Conservation (phyloP, 805 yeast species). For the Metschnikowia lochheadii region DNA sequence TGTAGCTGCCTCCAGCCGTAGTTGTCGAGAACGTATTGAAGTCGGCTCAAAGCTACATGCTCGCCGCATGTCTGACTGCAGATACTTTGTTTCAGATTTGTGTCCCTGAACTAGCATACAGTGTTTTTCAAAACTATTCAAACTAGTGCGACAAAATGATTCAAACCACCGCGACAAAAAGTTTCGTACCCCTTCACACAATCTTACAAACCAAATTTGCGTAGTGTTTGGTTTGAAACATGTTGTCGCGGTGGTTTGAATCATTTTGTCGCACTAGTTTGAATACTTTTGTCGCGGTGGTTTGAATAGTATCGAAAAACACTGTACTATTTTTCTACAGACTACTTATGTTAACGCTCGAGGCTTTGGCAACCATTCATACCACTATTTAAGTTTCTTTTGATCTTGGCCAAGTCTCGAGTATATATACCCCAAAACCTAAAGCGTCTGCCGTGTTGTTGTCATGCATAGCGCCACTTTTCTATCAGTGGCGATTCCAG, state of each 20-base stretch:
- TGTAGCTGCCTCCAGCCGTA: not conserved
- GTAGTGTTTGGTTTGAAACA: too few relatives aligned
- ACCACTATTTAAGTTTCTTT: not conserved
- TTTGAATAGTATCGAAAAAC: too few relatives aligned
- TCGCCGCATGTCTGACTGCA: slow-evolving; percentile 1
- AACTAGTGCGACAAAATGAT: too few relatives aligned
- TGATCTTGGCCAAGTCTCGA: not conserved
- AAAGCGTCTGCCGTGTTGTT: not conserved
- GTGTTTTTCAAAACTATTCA: too few relatives aligned
- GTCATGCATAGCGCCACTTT: slow-evolving; percentile 7
- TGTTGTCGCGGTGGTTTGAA: too few relatives aligned
- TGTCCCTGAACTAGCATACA: slow-evolving; percentile 1
- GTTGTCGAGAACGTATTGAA: not conserved
- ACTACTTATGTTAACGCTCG: not conserved
- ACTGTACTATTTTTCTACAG: not conserved
- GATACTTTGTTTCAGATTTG: slow-evolving; percentile 3
- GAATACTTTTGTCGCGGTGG: too few relatives aligned
- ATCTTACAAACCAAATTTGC: too few relatives aligned
- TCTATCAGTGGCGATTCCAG: slow-evolving; percentile 5
- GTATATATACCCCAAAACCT: not conserved
- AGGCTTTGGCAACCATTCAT: not conserved
- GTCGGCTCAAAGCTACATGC: not conserved
- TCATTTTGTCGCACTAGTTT: too few relatives aligned
- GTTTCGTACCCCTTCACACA: too few relatives aligned
- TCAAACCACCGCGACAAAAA: too few relatives aligned